Percentiles rank a stretch among this genome's conserved stretches.
These are phyloP conservation scores for Plectosphaerella plurivora DNA, from an alignment of 2,329 filamentous ascomycete genomes.

Conservation along the genomic window DNA sequence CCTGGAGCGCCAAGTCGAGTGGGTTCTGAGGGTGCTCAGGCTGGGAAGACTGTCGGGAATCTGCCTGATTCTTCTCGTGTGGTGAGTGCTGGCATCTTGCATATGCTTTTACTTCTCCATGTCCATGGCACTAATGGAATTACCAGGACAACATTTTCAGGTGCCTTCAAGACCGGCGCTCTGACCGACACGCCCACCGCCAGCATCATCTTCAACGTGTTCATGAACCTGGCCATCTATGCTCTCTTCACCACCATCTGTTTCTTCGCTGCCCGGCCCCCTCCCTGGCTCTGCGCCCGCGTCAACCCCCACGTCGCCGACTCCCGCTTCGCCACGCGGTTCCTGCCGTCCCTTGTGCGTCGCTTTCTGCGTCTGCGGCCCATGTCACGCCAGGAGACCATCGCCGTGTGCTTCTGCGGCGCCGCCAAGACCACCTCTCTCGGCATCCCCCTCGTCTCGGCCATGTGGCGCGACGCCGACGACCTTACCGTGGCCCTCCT, in stretches of 20 bases:
- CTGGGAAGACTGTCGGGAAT: slow-evolving; percentile 43
- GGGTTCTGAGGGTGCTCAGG: slow-evolving; percentile 48
- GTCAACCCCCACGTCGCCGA: slow-evolving; percentile 29
- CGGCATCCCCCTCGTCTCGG: slow-evolving; percentile 62
- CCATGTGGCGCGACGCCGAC: slow-evolving; percentile 60
- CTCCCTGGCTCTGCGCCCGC: slow-evolving; percentile 21
- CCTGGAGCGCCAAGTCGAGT: slow-evolving; percentile 46
- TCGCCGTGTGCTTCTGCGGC: slow-evolving; percentile 69
- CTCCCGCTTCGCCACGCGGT: slow-evolving; percentile 15
- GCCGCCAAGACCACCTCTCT: slow-evolving; percentile 69
- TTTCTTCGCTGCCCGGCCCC: slow-evolving; percentile 43
- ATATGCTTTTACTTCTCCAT: too few species aligned
- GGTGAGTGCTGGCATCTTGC: slow-evolving; percentile 21
- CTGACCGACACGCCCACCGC: slow-evolving; percentile 52
- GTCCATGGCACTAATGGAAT: slow-evolving; percentile 25
- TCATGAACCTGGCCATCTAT: slow-evolving; percentile 63
- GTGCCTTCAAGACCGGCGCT: slow-evolving; percentile 59
- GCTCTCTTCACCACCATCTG: slow-evolving; percentile 59
- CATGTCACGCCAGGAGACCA: slow-evolving; percentile 56
- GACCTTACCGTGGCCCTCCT: slow-evolving; percentile 52
- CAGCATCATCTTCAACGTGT: slow-evolving; percentile 62
- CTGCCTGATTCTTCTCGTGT: slow-evolving; percentile 44
- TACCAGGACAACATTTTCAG: slow-evolving; percentile 53
- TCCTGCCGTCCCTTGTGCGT: slow-evolving; percentile 21
- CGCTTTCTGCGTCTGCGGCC: slow-evolving; percentile 41